Base-by-base conservation (phyloP, 768 basidiomycete species). In the Tubosaeta sp. region DNA sequence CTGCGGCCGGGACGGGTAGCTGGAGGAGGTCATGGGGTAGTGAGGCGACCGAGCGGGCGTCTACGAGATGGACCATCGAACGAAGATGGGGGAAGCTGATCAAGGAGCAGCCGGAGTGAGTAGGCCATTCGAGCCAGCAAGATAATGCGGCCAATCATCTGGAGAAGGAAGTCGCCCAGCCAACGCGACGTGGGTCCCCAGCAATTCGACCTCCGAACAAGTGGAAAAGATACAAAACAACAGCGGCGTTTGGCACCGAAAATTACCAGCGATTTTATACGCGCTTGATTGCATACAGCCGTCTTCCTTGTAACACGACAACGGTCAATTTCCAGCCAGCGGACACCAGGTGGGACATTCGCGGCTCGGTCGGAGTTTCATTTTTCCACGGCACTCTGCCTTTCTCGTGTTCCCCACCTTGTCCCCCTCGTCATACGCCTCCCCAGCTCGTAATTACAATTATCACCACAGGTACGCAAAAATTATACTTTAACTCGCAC, bases 1-100 rank as follows among this genome's bases (percentile, higher is more conserved):
- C 69, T 4, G 73, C 49, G 18, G 69, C 76, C 29, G 80, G 80
- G 16, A 68, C 61, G 30, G 78, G 79, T 21, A 80, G 70, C 1
- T 62, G 54, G 22, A 57, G 44, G 24, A 58, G 36, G 32, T 59
- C 63, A 13, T 51, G 49, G 18, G 52, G 50, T 27, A 42, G 44
- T 24, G 59, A 36, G 51, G 16, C 14, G 40, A 36, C 45, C 4
- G 46, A 42, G 19, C 48, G 40, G 14, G 24, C 18, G 22, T 29
- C 44, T 2, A 4, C 21, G 21, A 36, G 43, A 21, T 21, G 32
- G 1, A 44, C 46, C 48, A 63, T 56, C 50, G 54, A 31, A 41
- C 42, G 51, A 42, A 34, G 58, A 8, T 34, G 56, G 25, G 27
- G 31, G 39, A 12, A 32, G 34, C 11, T 16, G 25, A 22, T 41